Evolutionary conservation across 225 moss, liverwort and hornwort genomes (phyloP).

Genomic region (Antitrichia curtipendula): DNA sequence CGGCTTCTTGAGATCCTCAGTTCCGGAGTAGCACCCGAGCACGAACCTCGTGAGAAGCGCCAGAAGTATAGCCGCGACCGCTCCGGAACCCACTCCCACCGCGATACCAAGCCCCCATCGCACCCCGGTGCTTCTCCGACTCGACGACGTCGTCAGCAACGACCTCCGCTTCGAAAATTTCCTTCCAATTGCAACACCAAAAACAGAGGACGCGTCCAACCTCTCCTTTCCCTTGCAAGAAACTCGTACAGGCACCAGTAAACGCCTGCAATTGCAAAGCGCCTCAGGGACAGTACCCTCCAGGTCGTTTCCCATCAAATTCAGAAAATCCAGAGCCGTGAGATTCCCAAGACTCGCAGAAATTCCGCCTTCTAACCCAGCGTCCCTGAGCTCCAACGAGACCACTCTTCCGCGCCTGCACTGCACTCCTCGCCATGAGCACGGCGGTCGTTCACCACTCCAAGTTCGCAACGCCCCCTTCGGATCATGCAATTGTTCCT

Average conservation of each 20-base stretch:
- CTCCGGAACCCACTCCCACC: constrained; percentile 19
- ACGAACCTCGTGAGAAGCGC: constrained; percentile 33
- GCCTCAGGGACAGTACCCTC: constrained; percentile 28
- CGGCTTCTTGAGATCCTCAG: constrained; percentile 34
- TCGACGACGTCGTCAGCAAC: neutral
- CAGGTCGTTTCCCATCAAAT: constrained; percentile 40
- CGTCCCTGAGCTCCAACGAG: constrained; percentile 23
- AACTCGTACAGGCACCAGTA: neutral
- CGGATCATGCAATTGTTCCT: constrained; percentile 12
- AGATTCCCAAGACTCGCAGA: constrained; percentile 33
- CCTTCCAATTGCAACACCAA: neutral
- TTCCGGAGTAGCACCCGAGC: constrained; percentile 13
- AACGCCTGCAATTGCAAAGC: constrained; percentile 25
- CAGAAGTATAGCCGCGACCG: constrained; percentile 32
- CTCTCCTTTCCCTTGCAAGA: neutral
- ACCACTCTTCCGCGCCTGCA: constrained; percentile 46
- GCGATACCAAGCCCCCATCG: constrained; percentile 69
- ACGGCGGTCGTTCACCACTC: constrained; percentile 8
- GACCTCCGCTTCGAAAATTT: constrained; percentile 6
- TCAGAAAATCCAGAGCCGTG: constrained; percentile 30
- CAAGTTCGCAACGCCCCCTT: constrained; percentile 12
- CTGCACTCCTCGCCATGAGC: constrained; percentile 54
- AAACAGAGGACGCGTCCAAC: neutral
- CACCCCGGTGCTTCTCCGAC: constrained; percentile 10
- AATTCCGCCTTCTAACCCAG: constrained; percentile 33